Evolutionary conservation across 345 rosid genomes (phyloP).

Genomic region (Stellera chamaejasme): DNA sequence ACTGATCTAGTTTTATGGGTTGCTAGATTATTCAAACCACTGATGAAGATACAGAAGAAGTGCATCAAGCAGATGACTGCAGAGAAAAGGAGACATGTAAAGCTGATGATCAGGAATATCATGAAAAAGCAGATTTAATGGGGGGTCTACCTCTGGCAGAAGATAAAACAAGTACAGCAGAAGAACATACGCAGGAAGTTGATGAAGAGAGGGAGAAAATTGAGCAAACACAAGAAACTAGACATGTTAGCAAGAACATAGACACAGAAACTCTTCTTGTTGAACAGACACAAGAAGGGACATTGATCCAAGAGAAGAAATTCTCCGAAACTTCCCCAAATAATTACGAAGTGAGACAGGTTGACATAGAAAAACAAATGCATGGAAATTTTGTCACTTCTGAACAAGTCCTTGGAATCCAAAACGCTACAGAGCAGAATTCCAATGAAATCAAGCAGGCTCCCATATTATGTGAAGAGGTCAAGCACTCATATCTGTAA

Average conservation of each 20-base stretch:
- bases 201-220: slow-evolving; percentile 12
- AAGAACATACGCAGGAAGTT: slow-evolving; percentile 2
- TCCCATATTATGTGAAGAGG: slow-evolving; percentile 31
- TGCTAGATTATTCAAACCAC: slow-evolving; percentile 10
- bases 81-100: slow-evolving; percentile 5
- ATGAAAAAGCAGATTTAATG: background rate
- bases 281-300: slow-evolving; percentile 7
- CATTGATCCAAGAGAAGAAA: background rate
- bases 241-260: background rate
- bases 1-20: no score
- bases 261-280: slow-evolving; percentile 8
- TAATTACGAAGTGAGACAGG: slow-evolving; percentile 9
- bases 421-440: slow-evolving; percentile 5
- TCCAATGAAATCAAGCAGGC: slow-evolving; percentile 18
- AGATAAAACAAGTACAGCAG: slow-evolving; percentile 8
- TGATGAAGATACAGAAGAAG: slow-evolving; percentile 5
- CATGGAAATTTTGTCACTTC: slow-evolving; percentile 4
- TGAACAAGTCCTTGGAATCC: slow-evolving; percentile 6
- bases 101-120: slow-evolving; percentile 10
- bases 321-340: background rate
- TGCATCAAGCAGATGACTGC: slow-evolving; percentile 4
- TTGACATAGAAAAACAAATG: slow-evolving; percentile 6
- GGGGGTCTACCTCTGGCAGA: slow-evolving; percentile 10
- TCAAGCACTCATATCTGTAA: slow-evolving; percentile 10
- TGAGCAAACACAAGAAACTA: slow-evolving; percentile 7